phyloP scores from a whole-genome alignment of 2,329 filamentous ascomycete genomes.

The Coleophoma eucalyptorum region DNA sequence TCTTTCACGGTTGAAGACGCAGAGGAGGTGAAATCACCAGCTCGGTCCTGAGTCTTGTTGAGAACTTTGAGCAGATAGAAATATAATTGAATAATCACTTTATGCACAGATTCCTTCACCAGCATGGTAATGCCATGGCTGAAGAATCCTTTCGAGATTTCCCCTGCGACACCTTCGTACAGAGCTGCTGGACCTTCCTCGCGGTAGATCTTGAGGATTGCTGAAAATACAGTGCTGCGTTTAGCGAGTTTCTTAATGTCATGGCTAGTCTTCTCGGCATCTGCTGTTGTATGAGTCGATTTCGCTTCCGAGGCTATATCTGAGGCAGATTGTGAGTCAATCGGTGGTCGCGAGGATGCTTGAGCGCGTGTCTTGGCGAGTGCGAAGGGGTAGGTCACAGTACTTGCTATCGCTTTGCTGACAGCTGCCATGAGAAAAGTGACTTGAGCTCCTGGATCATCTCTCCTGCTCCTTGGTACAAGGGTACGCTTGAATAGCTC shows the following conservation, averaged over 20 bases:
- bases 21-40: slow-evolving; percentile 21
- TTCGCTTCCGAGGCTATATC: slow-evolving; percentile 23
- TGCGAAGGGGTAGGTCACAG: slow-evolving; percentile 80
- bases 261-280: slow-evolving; percentile 16
- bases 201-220: slow-evolving; percentile 52
- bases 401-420: slow-evolving; percentile 74
- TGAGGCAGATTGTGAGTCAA: slow-evolving; percentile 22
- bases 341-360: slow-evolving; percentile 41
- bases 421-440: slow-evolving; percentile 69
- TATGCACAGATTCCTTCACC: slow-evolving; percentile 75
- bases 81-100: slow-evolving; percentile 67
- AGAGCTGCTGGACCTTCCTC: slow-evolving; percentile 65
- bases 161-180: slow-evolving; percentile 73
- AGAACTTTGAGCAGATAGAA: slow-evolving; percentile 54
- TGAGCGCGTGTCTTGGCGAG: slow-evolving; percentile 80
- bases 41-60: slow-evolving; percentile 33
- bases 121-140: slow-evolving; percentile 85
- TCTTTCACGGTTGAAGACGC: slow-evolving; percentile 8
- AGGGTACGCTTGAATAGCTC: slow-evolving; percentile 62
- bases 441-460: slow-evolving; percentile 46
- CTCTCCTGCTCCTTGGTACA: slow-evolving; percentile 47
- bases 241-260: slow-evolving; percentile 20
- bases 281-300: slow-evolving; percentile 27
- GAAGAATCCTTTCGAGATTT: slow-evolving; percentile 80
- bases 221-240: slow-evolving; percentile 55